These are phyloP conservation scores for Phytopythium chamaehyphon DNA, from an alignment of 352 stramenopile species.

Conservation along the genomic window DNA sequence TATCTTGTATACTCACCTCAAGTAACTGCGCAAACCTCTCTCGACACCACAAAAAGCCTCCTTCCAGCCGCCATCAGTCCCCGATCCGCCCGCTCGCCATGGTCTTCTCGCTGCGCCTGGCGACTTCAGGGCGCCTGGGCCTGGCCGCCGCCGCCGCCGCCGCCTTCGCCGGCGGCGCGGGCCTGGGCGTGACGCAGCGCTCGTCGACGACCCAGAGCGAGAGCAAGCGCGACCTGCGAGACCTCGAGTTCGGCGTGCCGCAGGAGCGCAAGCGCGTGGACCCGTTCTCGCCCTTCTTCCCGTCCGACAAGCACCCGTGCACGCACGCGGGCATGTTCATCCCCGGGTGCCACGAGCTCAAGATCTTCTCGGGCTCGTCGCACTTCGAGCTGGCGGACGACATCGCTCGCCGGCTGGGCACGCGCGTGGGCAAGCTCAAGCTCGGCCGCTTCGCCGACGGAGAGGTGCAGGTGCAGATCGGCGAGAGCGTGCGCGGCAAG, in stretches of 20 bases:
- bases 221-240: constrained; percentile 70
- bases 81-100: constrained; percentile 17
- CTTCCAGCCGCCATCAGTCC: no score
- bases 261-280: constrained; percentile 87
- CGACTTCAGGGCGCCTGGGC: constrained; percentile 27
- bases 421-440: constrained; percentile 84
- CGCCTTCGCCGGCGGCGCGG: constrained; percentile 51
- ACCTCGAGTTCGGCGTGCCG: constrained; percentile 83
- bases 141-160: constrained; percentile 29
- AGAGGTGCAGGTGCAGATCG: constrained; percentile 91
- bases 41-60: no score
- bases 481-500: constrained; percentile 90
- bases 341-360: constrained; percentile 90
- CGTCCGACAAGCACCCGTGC: constrained; percentile 88
- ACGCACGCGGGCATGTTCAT: constrained; percentile 91
- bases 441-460: constrained; percentile 90
- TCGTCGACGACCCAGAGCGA: constrained; percentile 28
- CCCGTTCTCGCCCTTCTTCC: constrained; percentile 86
- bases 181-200: constrained; percentile 38
- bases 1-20: not conserved
- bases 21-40: no score
- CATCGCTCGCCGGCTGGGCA: constrained; percentile 85
- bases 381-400: constrained; percentile 89
- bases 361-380: constrained; percentile 91
- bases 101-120: constrained; percentile 59